These are phyloP conservation scores for Cryptococcus deneoformans DNA, from an alignment of 1,284 basidiomycete species.

Conservation along the genomic window DNA sequence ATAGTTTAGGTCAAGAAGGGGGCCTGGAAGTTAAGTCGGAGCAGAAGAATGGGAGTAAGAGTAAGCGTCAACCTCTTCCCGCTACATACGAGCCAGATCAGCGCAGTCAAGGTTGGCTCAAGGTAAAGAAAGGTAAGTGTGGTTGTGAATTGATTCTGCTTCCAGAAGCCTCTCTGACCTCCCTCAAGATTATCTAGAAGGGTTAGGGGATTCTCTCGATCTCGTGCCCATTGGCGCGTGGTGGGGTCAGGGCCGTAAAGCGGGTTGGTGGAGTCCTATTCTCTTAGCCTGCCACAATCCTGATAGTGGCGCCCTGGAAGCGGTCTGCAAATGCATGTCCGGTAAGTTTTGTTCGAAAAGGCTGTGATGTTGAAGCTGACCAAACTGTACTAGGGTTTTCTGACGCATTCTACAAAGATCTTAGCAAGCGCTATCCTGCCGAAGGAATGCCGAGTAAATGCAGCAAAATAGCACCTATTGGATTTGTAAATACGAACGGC, in stretches of 20 bases:
- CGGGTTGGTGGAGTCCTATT: constrained; percentile 89
- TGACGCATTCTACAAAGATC: constrained; percentile 77
- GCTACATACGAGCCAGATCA: constrained; percentile 85
- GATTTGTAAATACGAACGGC: constrained; percentile 70
- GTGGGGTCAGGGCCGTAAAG: constrained; percentile 92
- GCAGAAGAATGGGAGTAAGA: constrained; percentile 27
- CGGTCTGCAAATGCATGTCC: constrained; percentile 72
- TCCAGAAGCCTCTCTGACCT: constrained; percentile 12
- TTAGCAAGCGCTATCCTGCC: constrained; percentile 64
- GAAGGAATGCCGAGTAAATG: constrained; percentile 60
- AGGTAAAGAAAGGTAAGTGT: constrained; percentile 66
- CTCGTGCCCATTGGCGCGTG: constrained; percentile 76
- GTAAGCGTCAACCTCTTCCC: constrained; percentile 66
- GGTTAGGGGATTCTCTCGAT: constrained; percentile 56
- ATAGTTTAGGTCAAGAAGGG: constrained; percentile 26
- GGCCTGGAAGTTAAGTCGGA: constrained; percentile 28
- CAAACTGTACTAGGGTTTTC: constrained; percentile 65
- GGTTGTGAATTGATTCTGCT: constrained; percentile 58
- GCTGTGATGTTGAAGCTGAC: not conserved
- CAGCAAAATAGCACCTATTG: constrained; percentile 56
- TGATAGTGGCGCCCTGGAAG: constrained; percentile 65
- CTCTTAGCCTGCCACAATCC: constrained; percentile 78
- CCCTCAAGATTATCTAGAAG: constrained; percentile 44
- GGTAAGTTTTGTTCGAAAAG: constrained; percentile 11
- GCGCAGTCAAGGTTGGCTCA: constrained; percentile 64